phyloP scores from a whole-genome alignment of 2,329 filamentous ascomycete genomes.

The Penicillium sumatraense region DNA sequence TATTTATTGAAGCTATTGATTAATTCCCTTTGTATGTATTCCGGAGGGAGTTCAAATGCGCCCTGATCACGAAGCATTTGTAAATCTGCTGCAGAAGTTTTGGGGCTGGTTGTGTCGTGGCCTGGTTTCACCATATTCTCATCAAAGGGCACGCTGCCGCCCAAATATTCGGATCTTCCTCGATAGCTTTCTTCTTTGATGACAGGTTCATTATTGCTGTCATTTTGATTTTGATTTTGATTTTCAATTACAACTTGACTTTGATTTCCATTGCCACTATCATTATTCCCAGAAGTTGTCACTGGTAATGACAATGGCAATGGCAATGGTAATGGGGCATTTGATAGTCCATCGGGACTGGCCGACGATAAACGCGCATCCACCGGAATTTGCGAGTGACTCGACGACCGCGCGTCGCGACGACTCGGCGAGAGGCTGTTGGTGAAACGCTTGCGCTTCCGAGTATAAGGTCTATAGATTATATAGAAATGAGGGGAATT shows the following conservation, averaged over 20 bases:
- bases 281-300: no score
- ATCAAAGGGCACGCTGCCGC: conserved; percentile 31
- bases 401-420: conserved; percentile 9
- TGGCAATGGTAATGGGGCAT: background rate
- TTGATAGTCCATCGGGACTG: conserved; percentile 5
- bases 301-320: no score
- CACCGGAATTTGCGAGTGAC: conserved; percentile 20
- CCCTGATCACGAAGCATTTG: conserved; percentile 31
- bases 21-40: conserved; percentile 38
- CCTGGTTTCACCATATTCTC: conserved; percentile 35
- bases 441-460: conserved; percentile 42
- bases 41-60: conserved; percentile 27
- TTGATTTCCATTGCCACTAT: no score
- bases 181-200: conserved; percentile 34
- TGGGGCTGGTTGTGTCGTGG: conserved; percentile 26
- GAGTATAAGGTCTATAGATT: conserved; percentile 29
- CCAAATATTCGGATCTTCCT: conserved; percentile 30
- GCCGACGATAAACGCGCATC: conserved; percentile 13
- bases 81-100: conserved; percentile 24
- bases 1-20: conserved; percentile 47
- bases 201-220: conserved; percentile 22
- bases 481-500: no score
- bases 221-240: no score
- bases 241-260: no score
- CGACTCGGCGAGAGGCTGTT: conserved; percentile 36